Evolutionary conservation across 139 green algal species (phyloP).

Genomic region (Volvox africanus): DNA sequence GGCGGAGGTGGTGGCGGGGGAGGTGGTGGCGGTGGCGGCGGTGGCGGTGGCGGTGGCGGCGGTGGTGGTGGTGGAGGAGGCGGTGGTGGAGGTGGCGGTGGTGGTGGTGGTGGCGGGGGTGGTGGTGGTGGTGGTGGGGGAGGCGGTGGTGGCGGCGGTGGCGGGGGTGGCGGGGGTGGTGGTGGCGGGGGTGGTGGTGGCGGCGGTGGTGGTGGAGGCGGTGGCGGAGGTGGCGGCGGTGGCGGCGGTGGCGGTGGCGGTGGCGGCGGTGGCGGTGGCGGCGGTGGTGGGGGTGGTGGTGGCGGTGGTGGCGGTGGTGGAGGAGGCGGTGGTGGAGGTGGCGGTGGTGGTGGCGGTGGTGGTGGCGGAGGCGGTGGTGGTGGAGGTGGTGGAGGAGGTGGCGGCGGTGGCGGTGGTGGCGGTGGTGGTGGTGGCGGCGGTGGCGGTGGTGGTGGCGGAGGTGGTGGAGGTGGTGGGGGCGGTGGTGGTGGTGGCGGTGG

Average conservation of each 20-base stretch:
- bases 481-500: too few relatives aligned
- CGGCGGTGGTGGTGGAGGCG: neutral
- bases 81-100: neutral
- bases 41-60: neutral
- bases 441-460: neutral
- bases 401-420: too few relatives aligned
- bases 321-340: too few relatives aligned
- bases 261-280: too few relatives aligned
- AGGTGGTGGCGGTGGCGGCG: neutral
- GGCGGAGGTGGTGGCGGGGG: neutral
- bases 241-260: neutral
- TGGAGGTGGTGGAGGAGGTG: too few relatives aligned
- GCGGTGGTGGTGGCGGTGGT: neutral
- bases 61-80: too few relatives aligned
- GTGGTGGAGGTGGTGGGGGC: too few relatives aligned
- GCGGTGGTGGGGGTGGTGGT: neutral
- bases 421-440: neutral
- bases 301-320: too few relatives aligned
- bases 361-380: neutral
- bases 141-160: too few relatives aligned
- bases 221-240: too few relatives aligned
- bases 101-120: neutral
- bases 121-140: neutral
- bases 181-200: neutral
- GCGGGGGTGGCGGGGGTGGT: neutral